Base-by-base conservation (phyloP, 345 rosid genomes). In the Stellera chamaejasme region DNA sequence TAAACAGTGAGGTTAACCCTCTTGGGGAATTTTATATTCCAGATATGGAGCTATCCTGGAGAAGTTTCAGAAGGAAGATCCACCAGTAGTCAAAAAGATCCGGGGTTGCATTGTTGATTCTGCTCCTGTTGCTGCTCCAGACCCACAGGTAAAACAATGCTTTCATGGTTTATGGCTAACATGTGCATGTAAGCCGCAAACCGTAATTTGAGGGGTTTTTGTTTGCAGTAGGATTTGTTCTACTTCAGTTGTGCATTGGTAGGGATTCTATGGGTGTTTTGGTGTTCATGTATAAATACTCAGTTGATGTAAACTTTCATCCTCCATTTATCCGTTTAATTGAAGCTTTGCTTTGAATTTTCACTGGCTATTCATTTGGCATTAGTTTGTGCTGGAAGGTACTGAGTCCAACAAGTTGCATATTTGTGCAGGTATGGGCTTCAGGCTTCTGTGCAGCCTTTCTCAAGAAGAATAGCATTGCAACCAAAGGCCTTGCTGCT, bases 391-490 rank as follows among this genome's bases (percentile, higher is more conserved):
- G 39, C 39, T 32, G 39, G 39, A 32, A 32, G 7, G 9, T 8
- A 32, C 39, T 32, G 7, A 32, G 9, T 8, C 39, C 39, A 32
- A 32, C 39, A 32, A 32, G 39, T 32, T 32, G 39, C 39, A 32
- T 32, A 32, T 32, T 32, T 32, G 2, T 46, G 32, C 49, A 94
- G 99, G 99, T 90, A 39, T 94, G 97, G 97, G 97, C 97, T 48
- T 90, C 93, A 0, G 99, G 99, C 61, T 94, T 90, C 73, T 87
- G 88, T 5, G 99, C 99, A 0, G 99, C 99, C 12, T 78, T 94
- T 69, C 82, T 94, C 52, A 94, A 94, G 69, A 94, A 90, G 73
- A 66, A 64, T 41, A 94, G 97, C 15, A 69, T 90, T 63, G 97
- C 97, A 19, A 80, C 96, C 16, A 94, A 85, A 73, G 88, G 80